Conservation (phyloP, 2,329 filamentous ascomycete genomes). For the Colletotrichum salicis region DNA sequence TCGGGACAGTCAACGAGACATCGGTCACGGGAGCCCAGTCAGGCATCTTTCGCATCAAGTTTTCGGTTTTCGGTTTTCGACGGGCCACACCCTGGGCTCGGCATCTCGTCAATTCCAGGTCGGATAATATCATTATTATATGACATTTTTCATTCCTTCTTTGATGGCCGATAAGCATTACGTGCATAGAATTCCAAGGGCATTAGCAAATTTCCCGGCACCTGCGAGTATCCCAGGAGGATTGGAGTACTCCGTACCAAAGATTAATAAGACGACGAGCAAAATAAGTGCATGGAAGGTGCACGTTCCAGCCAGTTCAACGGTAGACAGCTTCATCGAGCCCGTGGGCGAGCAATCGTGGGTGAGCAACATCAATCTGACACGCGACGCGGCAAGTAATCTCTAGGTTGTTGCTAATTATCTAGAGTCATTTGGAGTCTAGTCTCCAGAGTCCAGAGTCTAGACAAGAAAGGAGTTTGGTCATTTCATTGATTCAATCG, state of each 20-base stretch:
- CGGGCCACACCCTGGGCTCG: conserved; percentile 1
- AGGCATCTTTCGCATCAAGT: conserved; percentile 4
- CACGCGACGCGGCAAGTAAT: conserved; percentile 25
- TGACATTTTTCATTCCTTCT: background rate
- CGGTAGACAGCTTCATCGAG: background rate
- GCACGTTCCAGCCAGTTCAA: background rate
- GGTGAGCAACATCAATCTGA: conserved; percentile 22
- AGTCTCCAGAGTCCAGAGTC: no score
- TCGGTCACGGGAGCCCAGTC: conserved; percentile 16
- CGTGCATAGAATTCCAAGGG: background rate
- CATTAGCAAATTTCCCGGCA: conserved; percentile 28
- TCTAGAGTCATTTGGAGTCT: background rate
- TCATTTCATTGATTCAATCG: conserved; percentile 12
- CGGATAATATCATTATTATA: conserved; percentile 21
- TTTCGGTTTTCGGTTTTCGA: background rate
- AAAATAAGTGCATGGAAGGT: background rate
- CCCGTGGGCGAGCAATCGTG: background rate
- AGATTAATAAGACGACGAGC: background rate
- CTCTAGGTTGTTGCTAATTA: background rate
- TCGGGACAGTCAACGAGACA: background rate
- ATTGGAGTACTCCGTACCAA: background rate
- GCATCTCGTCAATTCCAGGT: background rate
- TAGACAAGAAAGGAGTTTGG: background rate
- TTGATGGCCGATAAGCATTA: conserved; percentile 8
- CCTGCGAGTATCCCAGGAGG: conserved; percentile 25